Evolutionary conservation across 1,139 yeast genomes (phyloP).

Genomic region (Groenewaldozyma sp.): DNA sequence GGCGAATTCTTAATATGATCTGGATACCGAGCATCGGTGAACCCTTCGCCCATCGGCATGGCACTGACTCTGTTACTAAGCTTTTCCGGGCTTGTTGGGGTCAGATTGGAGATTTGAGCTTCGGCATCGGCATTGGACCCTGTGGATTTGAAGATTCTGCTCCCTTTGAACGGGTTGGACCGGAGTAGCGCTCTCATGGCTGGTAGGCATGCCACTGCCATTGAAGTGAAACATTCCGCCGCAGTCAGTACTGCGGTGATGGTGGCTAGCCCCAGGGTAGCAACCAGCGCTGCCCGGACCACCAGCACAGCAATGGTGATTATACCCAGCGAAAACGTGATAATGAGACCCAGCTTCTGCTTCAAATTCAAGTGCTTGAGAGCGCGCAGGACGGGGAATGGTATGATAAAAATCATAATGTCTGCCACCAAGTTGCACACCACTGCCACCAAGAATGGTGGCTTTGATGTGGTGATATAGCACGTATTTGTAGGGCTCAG

Average conservation of each 20-base stretch:
- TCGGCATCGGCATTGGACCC: constrained; percentile 4
- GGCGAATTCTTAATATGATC: constrained; percentile 4
- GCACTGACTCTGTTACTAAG: not conserved
- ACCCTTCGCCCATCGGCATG: no score
- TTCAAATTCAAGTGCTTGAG: constrained; percentile 16
- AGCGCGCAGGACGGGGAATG: constrained; percentile 23
- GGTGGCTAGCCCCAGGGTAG: constrained; percentile 18
- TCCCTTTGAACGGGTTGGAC: constrained; percentile 3
- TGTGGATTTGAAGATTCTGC: not conserved
- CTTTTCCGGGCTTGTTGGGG: constrained; percentile 2
- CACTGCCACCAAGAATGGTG: constrained; percentile 24
- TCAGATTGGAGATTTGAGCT: no score
- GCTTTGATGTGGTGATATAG: constrained; percentile 23
- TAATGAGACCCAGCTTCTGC: constrained; percentile 22
- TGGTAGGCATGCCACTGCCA: constrained; percentile 25
- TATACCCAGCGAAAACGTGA: constrained; percentile 25
- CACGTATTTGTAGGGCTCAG: constrained; percentile 17
- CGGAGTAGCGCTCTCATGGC: constrained; percentile 22
- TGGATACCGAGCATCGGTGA: no score
- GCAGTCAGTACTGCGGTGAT: constrained; percentile 24
- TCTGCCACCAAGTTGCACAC: constrained; percentile 23
- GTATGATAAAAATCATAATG: constrained; percentile 22
- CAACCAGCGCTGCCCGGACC: constrained; percentile 21
- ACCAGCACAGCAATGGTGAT: constrained; percentile 22
- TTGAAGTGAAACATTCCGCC: constrained; percentile 24